Percentiles rank a stretch among this genome's conserved stretches.
phyloP scores from a whole-genome alignment of 129 eudicot genomes.

The Ambrosia trifida region DNA sequence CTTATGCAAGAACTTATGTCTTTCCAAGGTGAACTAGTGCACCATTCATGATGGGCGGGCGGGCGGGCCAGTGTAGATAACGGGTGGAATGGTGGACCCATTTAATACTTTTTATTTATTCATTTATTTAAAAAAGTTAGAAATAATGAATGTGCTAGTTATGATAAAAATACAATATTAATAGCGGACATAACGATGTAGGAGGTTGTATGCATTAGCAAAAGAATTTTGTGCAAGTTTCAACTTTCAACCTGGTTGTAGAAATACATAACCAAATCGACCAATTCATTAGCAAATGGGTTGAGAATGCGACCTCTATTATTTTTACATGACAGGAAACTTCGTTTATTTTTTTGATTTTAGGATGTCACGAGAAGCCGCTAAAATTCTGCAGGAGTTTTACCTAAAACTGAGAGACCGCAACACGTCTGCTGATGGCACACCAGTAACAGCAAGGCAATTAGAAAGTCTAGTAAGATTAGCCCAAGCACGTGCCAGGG shows the following conservation, averaged over 20 bases:
- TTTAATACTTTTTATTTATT: not conserved
- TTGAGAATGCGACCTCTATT: not conserved
- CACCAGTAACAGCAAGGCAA: slow-evolving; percentile 98
- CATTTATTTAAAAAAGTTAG: not conserved
- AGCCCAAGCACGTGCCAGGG: slow-evolving; percentile 95
- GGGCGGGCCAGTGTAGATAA: not conserved
- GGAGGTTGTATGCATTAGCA: not conserved
- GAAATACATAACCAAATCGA: not conserved
- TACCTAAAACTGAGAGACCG: slow-evolving; percentile 81
- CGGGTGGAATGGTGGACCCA: not conserved
- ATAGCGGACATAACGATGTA: not conserved
- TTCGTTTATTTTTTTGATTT: slow-evolving; percentile 18
- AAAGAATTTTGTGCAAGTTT: not conserved
- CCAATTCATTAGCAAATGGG: not conserved
- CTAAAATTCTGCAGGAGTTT: slow-evolving; percentile 90
- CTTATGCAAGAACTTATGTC: slow-evolving; percentile 83
- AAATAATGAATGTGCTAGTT: slow-evolving; percentile 1
- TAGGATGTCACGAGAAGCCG: slow-evolving; percentile 88
- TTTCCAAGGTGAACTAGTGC: slow-evolving; percentile 66
- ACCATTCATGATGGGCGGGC: not conserved
- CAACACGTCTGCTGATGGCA: slow-evolving; percentile 82
- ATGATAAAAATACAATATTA: not conserved
- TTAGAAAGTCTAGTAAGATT: slow-evolving; percentile 89
- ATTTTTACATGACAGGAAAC: not conserved
- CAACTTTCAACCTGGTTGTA: not conserved